Base-by-base conservation (phyloP, 805 yeast genomes). In the Cyberlindnera xylosilytica region DNA sequence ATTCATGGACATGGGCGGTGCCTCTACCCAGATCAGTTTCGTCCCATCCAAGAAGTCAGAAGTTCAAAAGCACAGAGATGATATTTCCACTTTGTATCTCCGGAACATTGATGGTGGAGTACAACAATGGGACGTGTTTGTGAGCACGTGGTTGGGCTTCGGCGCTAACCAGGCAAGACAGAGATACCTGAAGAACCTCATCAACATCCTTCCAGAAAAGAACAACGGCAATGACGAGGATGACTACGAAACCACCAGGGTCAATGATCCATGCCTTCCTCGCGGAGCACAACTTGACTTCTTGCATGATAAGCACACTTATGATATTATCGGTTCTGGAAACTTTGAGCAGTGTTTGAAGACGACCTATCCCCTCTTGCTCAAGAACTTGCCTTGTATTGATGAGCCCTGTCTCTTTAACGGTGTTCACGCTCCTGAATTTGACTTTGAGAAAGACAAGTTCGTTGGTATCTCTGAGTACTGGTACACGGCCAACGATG, bases 1-100 rank as follows among this genome's bases (percentile, higher is more conserved):
- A 4, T 91, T 93, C 54, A 84, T 93, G 91, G 99, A 93, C 62
- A 93, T 93, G 99, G 99, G 99, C 13, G 99, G 99, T 12, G 99
- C 99, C 0, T 88, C 97, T 2, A 88, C 97, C 0, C 99, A 93
- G 59, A 78, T 93, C 18, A 96, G 98, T 8, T 93, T 90, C 72
- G 89, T 86, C 8, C 97, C 97, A 0, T 74, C 80, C 4, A 72
- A 74, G 31, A 49, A 56, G 4, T 68, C 73, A n/a, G 89, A 87
- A 47, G 63, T 83, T 7, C 64, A 60, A 20, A 74, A 73, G 48
- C 95, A 88, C 60, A 60, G 65, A 32, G 90, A 90, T 41, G 96
- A 89, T 60, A 72, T 90, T 41, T 77, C 83, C 22, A 72, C 70
- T 2, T 76, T 93, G 2, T 69, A 73, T 13, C 65, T 93, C 44